Evolutionary conservation across 23 red algal species (phyloP).

Genomic region (Agarophyton chilense): DNA sequence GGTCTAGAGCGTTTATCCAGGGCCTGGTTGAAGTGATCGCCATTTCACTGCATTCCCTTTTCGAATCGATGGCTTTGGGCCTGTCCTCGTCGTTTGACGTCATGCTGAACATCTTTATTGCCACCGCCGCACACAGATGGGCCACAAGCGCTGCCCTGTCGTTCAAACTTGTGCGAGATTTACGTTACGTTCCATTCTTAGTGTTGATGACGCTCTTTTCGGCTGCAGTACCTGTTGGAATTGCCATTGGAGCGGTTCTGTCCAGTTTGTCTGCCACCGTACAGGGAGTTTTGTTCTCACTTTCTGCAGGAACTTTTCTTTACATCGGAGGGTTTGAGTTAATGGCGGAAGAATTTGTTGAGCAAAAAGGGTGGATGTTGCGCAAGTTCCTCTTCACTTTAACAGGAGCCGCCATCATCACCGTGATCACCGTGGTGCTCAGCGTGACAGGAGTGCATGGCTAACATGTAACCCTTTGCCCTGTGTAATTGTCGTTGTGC

Average conservation of each 20-base stretch:
- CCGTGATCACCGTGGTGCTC: conserved; percentile 37
- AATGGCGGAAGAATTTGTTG: conserved; percentile 25
- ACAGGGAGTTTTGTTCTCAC: conserved; percentile 49
- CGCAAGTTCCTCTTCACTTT: conserved; percentile 28
- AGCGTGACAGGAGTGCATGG: conserved; percentile 37
- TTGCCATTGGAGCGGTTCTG: conserved; percentile 29
- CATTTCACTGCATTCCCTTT: conserved; percentile 43
- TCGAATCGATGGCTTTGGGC: conserved; percentile 62
- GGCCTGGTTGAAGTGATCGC: conserved; percentile 32
- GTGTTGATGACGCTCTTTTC: conserved; percentile 52
- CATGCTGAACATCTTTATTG: conserved; percentile 67
- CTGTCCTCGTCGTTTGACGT: conserved; percentile 25
- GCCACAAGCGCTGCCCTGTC: conserved; percentile 31
- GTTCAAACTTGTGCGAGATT: conserved; percentile 31
- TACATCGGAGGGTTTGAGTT: conserved; percentile 55
- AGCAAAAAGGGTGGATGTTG: neutral
- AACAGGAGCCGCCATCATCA: conserved; percentile 51
- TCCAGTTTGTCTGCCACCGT: conserved; percentile 1
- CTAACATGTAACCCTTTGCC: neutral
- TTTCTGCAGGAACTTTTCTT: conserved; percentile 60
- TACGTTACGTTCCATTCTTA: conserved; percentile 32
- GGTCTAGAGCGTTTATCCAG: neutral
- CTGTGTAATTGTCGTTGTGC: neutral
- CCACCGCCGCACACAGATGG: conserved; percentile 54
- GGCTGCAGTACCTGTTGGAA: conserved; percentile 23